Percentiles rank a stretch among this genome's conserved stretches.
Conservation (phyloP, 2,329 filamentous ascomycete species). For the Beauveria brongniartii region DNA sequence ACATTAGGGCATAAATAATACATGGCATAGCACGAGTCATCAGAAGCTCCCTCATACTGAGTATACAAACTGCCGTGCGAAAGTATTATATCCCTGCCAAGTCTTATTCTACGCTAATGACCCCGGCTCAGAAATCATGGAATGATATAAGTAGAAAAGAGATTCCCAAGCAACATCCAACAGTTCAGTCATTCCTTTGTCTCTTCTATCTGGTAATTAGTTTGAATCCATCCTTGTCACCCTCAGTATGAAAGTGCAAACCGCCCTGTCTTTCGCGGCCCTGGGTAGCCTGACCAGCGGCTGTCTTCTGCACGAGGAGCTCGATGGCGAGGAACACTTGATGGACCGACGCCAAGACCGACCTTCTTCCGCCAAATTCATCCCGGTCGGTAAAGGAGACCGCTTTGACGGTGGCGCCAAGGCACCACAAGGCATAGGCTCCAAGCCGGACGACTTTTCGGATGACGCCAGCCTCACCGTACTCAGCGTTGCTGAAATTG, state of each 20-base stretch:
- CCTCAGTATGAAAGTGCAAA: slow-evolving; percentile 21
- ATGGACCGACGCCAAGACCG: slow-evolving; percentile 11
- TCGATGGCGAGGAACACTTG: slow-evolving; percentile 13
- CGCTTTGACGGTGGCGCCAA: slow-evolving; percentile 33
- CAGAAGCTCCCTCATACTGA: no score
- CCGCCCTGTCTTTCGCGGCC: slow-evolving; percentile 14
- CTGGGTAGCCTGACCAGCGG: slow-evolving; percentile 18
- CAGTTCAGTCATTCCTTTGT: not conserved
- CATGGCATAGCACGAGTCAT: no score
- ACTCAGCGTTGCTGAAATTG: slow-evolving; percentile 22
- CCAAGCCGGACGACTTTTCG: slow-evolving; percentile 34
- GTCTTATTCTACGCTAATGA: no score
- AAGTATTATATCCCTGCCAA: no score
- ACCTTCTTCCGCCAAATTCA: slow-evolving; percentile 16
- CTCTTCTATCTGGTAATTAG: not conserved
- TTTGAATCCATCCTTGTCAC: not conserved
- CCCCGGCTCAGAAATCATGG: no score
- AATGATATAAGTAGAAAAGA: not conserved
- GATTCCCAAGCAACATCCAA: not conserved
- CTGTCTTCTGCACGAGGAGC: slow-evolving; percentile 32
- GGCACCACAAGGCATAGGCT: slow-evolving; percentile 25
- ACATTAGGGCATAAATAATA: no score
- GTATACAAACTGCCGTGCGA: no score
- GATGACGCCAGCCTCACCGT: slow-evolving; percentile 29
- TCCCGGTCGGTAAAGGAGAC: slow-evolving; percentile 34